Base-by-base conservation (phyloP, 2,329 filamentous ascomycete genomes). In the Rhynchosporium agropyri region DNA sequence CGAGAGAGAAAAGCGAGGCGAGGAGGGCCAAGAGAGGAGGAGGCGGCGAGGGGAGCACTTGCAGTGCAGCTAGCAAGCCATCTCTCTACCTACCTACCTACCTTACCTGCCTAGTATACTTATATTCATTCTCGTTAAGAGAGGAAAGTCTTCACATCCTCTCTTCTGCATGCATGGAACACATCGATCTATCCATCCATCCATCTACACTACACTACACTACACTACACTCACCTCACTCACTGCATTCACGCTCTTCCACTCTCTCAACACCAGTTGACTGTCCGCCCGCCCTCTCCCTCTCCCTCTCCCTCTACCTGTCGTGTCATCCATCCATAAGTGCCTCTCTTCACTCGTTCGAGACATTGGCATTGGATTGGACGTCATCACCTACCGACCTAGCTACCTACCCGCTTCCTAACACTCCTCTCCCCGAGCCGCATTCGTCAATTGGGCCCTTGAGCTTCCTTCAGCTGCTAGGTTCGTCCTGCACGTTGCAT, bases 401-500 rank as follows among this genome's bases (percentile, higher is more conserved):
- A 4, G 4, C 12, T 12, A 10, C 40, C 40, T 12, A 43, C 10
- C 33, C n/a, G 36, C 33, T 42, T 54, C 33, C 28, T 33, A 33
- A 36, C 20, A 20, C 20, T 20, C 20, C 20, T 20, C 20, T 20
- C 20, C 20, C 20, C 20, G 20, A 20, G 20, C 20, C 20, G 20
- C 20, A 20, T 20, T 20, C 20, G 20, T 20, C 1, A 1, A 20
- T 20, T 20, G 20, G 20, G 20, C 20, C 20, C 20, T 20, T 20
- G 20, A 20, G 20, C 20, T 20, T 1, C 20, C 20, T 20, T 20
- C 20, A 20, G 33, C 51, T 54, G 36, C 10, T n/a, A 54, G 33
- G 33, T 36, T 10, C 51, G 33, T 36, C 33, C 51, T 38, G 50
- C 50, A 38, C 36, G 36, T 48, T 48, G 50, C 50, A 54, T 54